Conservation (phyloP, 441 rosid genomes). For the Gossypium armourianum region DNA sequence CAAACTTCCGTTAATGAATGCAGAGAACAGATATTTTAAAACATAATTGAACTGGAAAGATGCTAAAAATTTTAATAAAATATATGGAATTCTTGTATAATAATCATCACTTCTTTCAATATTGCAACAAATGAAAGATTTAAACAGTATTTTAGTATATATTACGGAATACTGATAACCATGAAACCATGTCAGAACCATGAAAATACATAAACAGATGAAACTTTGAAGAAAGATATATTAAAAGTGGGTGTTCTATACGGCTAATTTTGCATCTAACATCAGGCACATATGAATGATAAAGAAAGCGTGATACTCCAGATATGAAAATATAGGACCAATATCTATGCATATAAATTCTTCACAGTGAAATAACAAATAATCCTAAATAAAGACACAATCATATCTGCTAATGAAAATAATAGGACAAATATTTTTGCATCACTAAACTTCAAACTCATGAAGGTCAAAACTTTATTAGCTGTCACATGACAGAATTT, state of each 20-base stretch:
- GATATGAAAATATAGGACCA: neutral
- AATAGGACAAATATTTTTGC: neutral
- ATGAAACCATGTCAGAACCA: neutral
- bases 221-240: constrained; percentile 5
- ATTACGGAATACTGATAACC: neutral
- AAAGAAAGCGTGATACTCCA: neutral
- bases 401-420: neutral
- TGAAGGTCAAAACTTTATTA: neutral
- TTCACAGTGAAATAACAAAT: neutral
- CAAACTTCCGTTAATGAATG: neutral
- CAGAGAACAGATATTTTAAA: neutral
- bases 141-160: neutral
- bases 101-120: neutral
- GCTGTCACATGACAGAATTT: neutral
- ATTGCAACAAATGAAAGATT: neutral
- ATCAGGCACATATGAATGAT: neutral
- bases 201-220: neutral
- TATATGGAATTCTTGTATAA: neutral
- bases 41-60: neutral
- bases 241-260: neutral
- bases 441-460: neutral
- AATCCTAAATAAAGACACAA: neutral
- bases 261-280: neutral
- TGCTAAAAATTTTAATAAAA: neutral
- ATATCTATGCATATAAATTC: neutral